phyloP scores from a whole-genome alignment of 805 yeast genomes.

The Zygosaccharomyces rouxii region DNA sequence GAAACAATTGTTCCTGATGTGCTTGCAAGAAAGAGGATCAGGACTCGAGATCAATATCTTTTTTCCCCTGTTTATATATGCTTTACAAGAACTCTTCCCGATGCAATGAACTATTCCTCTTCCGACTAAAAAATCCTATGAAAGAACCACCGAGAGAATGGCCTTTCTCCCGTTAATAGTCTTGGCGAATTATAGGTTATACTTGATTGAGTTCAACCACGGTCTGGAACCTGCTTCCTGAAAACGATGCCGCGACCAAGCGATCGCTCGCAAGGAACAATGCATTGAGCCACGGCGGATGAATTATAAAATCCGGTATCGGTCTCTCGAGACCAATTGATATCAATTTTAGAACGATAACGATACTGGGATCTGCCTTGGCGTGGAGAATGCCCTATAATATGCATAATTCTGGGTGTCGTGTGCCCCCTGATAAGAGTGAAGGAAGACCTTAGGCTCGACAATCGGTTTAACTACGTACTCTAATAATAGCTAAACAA shows the following conservation, averaged over 20 bases:
- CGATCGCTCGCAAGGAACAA: neutral
- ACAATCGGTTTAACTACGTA: neutral
- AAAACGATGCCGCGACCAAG: neutral
- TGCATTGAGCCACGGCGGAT: neutral
- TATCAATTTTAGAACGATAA: no score
- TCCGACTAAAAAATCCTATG: no score
- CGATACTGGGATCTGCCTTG: neutral
- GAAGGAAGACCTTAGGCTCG: neutral
- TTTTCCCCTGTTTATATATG: neutral
- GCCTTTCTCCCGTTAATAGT: no score
- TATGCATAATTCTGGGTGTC: neutral
- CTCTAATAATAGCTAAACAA: neutral
- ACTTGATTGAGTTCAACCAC: neutral
- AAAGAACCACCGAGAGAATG: no score
- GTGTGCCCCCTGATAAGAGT: neutral
- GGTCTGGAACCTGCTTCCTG: neutral
- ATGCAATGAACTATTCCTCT: no score
- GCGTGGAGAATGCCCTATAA: neutral
- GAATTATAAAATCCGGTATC: neutral
- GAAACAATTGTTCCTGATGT: neutral
- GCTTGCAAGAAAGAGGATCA: neutral
- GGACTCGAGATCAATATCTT: neutral
- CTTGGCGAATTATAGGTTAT: neutral
- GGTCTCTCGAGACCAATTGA: neutral
- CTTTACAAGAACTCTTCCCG: no score